Conservation (phyloP, 768 basidiomycete species). For the Pholiota microspora region DNA sequence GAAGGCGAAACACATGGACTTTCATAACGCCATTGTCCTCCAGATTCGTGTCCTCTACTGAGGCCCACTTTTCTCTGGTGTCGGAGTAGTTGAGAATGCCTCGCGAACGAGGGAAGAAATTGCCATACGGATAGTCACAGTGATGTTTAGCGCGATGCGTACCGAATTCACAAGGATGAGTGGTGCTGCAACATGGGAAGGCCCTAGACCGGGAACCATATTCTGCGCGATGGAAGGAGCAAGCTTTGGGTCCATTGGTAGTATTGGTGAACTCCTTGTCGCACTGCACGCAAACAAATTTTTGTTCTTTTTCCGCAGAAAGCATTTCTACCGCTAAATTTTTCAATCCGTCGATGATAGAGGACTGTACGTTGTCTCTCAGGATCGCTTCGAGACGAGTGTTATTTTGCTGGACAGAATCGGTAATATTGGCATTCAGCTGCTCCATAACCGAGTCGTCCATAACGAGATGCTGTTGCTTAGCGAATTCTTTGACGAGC, state of each 20-base stretch:
- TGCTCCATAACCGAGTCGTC: constrained; percentile 41
- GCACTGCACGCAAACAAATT: constrained; percentile 37
- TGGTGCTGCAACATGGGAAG: constrained; percentile 33
- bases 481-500: constrained; percentile 35
- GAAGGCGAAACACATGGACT: constrained; percentile 27
- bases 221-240: constrained; percentile 34
- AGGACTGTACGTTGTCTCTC: constrained; percentile 30
- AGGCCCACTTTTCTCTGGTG: constrained; percentile 31
- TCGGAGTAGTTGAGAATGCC: constrained; percentile 29
- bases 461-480: constrained; percentile 31
- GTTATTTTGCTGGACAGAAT: constrained; percentile 30
- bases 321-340: constrained; percentile 30
- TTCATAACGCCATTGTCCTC: constrained; percentile 27
- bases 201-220: constrained; percentile 32
- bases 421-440: constrained; percentile 31
- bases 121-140: constrained; percentile 38
- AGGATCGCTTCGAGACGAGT: constrained; percentile 28
- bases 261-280: constrained; percentile 32
- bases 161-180: constrained; percentile 32
- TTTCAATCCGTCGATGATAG: constrained; percentile 34
- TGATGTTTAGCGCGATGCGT: constrained; percentile 36
- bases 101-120: constrained; percentile 32
- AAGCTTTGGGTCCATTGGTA: constrained; percentile 35
- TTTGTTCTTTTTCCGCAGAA: constrained; percentile 33
- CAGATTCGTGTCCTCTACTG: constrained; percentile 34